Percentiles rank a stretch among this genome's conserved stretches.
phyloP scores from a whole-genome alignment of 306 rosid genomes.

The Trifolium pratense region DNA sequence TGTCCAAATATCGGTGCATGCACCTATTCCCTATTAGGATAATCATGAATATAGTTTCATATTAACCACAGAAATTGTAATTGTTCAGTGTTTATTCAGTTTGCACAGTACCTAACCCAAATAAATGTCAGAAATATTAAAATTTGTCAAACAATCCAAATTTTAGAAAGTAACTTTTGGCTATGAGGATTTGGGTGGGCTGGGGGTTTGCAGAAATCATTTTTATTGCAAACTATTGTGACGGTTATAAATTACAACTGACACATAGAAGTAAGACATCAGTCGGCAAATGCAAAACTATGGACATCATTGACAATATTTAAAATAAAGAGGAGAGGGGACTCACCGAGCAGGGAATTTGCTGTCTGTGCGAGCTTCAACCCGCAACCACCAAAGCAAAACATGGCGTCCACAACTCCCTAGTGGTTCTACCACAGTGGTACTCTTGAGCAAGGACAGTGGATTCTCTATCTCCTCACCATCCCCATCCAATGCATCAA shows the following conservation, averaged over 20 bases:
- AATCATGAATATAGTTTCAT: not conserved
- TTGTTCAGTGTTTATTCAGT: not conserved
- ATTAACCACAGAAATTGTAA: slow-evolving; percentile 9
- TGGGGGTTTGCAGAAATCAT: not conserved
- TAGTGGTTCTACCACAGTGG: slow-evolving; percentile 87
- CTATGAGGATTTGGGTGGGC: not conserved
- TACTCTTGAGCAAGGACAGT: slow-evolving; percentile 75
- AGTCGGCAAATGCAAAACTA: slow-evolving; percentile 8
- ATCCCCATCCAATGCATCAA: slow-evolving; percentile 60
- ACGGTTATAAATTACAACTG: not conserved
- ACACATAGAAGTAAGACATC: slow-evolving; percentile 3
- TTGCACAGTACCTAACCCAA: slow-evolving; percentile 4
- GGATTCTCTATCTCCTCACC: slow-evolving; percentile 76
- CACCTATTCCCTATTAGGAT: slow-evolving; percentile 38
- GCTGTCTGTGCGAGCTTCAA: slow-evolving; percentile 98
- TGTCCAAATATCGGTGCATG: slow-evolving; percentile 24
- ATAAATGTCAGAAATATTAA: slow-evolving; percentile 14
- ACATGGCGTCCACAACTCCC: slow-evolving; percentile 95
- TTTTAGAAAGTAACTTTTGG: slow-evolving; percentile 6
- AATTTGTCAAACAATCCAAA: slow-evolving; percentile 5
- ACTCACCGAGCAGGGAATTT: slow-evolving; percentile 90
- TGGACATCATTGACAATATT: not conserved
- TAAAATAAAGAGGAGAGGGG: slow-evolving; percentile 36
- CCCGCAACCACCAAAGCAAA: slow-evolving; percentile 96
- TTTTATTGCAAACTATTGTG: not conserved